Conservation (phyloP, 306 rosid species). For the Gastrolobium villosum region DNA sequence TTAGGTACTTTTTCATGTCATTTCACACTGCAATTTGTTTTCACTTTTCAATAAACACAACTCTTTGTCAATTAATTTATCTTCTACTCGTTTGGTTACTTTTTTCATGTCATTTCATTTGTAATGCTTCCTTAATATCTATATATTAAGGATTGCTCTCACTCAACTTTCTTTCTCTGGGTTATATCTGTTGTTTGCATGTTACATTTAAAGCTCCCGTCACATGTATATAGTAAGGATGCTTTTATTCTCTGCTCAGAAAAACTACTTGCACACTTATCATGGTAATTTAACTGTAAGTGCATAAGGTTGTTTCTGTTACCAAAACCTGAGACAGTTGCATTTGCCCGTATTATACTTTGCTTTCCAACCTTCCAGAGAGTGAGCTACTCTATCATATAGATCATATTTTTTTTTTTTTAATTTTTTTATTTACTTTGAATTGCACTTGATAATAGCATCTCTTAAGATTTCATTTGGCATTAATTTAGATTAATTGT, state of each 20-base stretch:
- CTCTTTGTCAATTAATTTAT: slow-evolving; percentile 27
- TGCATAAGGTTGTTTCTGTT: slow-evolving; percentile 29
- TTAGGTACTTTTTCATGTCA: not conserved
- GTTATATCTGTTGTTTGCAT: slow-evolving; percentile 8
- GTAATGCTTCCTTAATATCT: slow-evolving; percentile 1
- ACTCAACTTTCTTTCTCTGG: not conserved
- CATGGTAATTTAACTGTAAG: slow-evolving; percentile 6
- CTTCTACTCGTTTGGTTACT: not conserved
- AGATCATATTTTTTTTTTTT: not conserved
- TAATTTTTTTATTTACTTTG: not conserved
- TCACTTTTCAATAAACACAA: slow-evolving; percentile 22
- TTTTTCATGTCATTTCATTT: slow-evolving; percentile 17
- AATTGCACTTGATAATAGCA: not conserved
- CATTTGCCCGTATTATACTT: slow-evolving; percentile 24
- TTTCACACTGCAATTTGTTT: slow-evolving; percentile 32
- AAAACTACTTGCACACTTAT: slow-evolving; percentile 10
- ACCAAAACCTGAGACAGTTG: not conserved
- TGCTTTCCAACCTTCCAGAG: slow-evolving; percentile 5
- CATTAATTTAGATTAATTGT: slow-evolving; percentile 43
- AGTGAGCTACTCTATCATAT: slow-evolving; percentile 19
- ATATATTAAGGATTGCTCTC: slow-evolving; percentile 13
- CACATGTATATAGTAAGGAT: slow-evolving; percentile 1
- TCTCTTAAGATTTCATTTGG: slow-evolving; percentile 9
- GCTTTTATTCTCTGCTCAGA: slow-evolving; percentile 13
- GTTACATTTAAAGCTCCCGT: slow-evolving; percentile 1